Percentiles rank a stretch among this genome's conserved stretches.
These are phyloP conservation scores for Penicillium fimorum DNA, from an alignment of 495 filamentous ascomycete genomes.

Conservation along the genomic window DNA sequence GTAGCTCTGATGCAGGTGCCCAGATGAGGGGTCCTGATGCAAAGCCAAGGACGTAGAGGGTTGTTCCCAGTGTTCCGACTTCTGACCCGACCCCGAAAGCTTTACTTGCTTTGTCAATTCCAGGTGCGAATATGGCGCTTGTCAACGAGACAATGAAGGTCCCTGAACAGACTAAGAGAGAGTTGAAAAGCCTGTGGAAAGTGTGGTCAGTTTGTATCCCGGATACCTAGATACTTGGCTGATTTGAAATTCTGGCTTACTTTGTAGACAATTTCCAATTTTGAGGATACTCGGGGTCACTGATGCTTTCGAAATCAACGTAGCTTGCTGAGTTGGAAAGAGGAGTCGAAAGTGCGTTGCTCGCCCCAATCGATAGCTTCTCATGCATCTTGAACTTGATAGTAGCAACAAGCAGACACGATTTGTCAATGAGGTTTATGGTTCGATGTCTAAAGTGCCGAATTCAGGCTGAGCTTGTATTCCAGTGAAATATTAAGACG, in stretches of 20 bases:
- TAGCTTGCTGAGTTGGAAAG: slow-evolving; percentile 43
- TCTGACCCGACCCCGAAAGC: slow-evolving; percentile 48
- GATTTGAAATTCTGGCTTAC: slow-evolving; percentile 24
- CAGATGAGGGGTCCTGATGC: slow-evolving; percentile 55
- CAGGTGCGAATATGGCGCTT: slow-evolving; percentile 55
- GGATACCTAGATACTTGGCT: no score
- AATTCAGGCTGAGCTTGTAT: neutral
- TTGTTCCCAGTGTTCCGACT: slow-evolving; percentile 52
- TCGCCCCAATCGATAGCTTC: slow-evolving; percentile 28
- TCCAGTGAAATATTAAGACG: no score
- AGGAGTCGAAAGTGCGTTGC: slow-evolving; percentile 41
- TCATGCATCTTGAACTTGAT: slow-evolving; percentile 7
- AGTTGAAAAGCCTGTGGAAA: slow-evolving; percentile 24
- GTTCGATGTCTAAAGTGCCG: neutral
- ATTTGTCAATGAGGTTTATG: neutral
- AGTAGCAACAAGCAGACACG: neutral
- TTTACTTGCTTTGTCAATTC: slow-evolving; percentile 39
- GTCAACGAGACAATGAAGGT: slow-evolving; percentile 54
- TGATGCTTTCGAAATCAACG: slow-evolving; percentile 50
- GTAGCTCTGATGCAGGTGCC: slow-evolving; percentile 74
- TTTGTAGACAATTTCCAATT: slow-evolving; percentile 47
- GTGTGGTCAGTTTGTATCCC: neutral
- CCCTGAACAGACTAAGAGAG: slow-evolving; percentile 43
- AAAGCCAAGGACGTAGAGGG: slow-evolving; percentile 55
- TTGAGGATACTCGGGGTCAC: slow-evolving; percentile 52